Conservation (phyloP, 169 alveolate species). For the Cryptosporidium canis region DNA sequence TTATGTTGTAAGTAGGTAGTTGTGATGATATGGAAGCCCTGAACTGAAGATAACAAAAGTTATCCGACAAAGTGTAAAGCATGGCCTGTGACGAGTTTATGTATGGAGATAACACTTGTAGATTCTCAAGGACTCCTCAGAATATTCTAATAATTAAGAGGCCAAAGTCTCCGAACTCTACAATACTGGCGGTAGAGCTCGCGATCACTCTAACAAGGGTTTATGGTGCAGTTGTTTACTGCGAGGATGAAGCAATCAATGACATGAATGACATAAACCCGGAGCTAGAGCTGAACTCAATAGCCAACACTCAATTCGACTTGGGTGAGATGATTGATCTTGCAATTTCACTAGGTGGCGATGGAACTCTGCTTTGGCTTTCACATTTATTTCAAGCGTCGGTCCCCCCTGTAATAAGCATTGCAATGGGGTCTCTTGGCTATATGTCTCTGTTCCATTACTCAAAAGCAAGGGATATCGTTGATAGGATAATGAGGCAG, state of each 20-base stretch:
- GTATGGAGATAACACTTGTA: conserved; percentile 56
- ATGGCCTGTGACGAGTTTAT: conserved; percentile 52
- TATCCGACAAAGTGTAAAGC: not conserved
- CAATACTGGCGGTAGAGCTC: conserved; percentile 23
- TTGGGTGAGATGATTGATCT: conserved; percentile 80
- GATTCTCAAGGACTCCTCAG: conserved; percentile 65
- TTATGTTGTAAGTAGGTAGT: not conserved
- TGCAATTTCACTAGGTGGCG: conserved; percentile 93
- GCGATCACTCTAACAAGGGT: not conserved
- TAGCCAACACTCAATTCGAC: not conserved
- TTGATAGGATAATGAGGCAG: conserved; percentile 51
- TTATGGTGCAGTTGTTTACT: conserved; percentile 40
- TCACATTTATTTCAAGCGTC: conserved; percentile 82
- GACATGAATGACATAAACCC: conserved; percentile 21
- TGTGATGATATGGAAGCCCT: not conserved
- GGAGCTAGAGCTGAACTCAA: not conserved
- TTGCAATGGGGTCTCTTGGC: conserved; percentile 86
- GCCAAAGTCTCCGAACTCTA: conserved; percentile 40
- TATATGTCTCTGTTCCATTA: conserved; percentile 82
- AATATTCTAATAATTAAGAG: conserved; percentile 63
- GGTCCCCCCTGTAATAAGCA: conserved; percentile 85
- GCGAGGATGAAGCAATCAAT: conserved; percentile 55
- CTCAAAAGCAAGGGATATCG: conserved; percentile 37
- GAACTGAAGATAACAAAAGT: not conserved
- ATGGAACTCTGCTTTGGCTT: conserved; percentile 93